Evolutionary conservation across 345 rosid genomes (phyloP), one percentile per base, ranked within the genome.

Genomic region (Eucalyptus cloeziana): DNA sequence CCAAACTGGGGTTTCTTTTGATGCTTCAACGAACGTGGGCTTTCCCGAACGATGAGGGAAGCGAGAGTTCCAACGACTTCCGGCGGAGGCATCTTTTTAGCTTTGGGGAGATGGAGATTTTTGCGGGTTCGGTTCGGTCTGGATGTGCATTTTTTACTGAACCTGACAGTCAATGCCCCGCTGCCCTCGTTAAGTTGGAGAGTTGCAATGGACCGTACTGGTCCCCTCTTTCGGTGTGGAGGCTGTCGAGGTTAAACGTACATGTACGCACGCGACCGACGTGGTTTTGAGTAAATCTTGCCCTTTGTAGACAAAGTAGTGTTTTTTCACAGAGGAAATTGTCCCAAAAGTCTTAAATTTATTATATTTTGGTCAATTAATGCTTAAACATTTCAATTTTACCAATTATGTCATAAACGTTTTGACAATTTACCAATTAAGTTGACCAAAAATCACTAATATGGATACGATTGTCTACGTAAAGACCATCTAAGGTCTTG

Each of bases 381-480:
- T 22, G 9, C 62, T 4, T 56, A 24, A 24, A 56, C 3, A 8
- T 22, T 54, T 54, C 12, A 56, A 24, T 8, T 56, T 56, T 56
- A 22, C 1, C 4, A 56, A 56, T 56, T 4, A 9, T 56, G 3
- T 56, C 3, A 2, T 56, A 24, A 56, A 24, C 5, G 2, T 56
- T 56, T 56, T 24, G 5, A 52, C 1, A 52, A 52, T 52, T 52
- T 52, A 52, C 1, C 2, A 52, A 52, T 56, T 56, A 0, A 56
- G 13, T 56, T 56, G 1, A 22, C 1, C 3, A 10, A 56, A 10
- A 56, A 56, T 56, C 1, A 10, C 13, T 56, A 22, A 56, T 22
- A 1, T 56, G 1, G 13, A 56, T 24, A 22, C 0, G 0, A 56
- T 56, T 56, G 13, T 24, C 27, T 22, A 56, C 1, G 0, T 56